Evolutionary conservation across 495 filamentous ascomycete species (phyloP), one percentile per base, ranked within the genome.

Genomic region (Xylaria scruposa): DNA sequence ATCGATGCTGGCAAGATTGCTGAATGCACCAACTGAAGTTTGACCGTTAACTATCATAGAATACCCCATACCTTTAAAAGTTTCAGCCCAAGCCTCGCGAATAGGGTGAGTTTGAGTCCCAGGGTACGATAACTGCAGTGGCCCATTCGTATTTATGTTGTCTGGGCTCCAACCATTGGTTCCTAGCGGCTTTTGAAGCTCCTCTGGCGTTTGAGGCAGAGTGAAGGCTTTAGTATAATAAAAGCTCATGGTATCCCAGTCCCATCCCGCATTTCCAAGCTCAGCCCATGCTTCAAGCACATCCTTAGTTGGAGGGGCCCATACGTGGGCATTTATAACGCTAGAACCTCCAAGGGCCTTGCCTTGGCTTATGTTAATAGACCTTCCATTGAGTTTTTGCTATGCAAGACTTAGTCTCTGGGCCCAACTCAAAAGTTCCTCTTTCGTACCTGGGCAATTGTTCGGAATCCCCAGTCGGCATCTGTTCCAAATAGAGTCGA

Each of bases 201-300:
- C 80, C 65, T 73, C 49, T 26, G 80, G 70, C 2, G 71, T 63
- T 65, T 77, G 67, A 38, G 75, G 75, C 7, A 56, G 72, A 0
- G 72, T 21, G 65, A 78, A 75, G 8, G 74, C 80, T 79, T 80
- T 85, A 77, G 70, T 76, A 69, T 80, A 78, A 74, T 88, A 89
- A 4, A 85, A 85, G 17, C 71, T 68, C 36, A 90, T 60, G 0
- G 76, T 76, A 60, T 84, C 81, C 76, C 81, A 90, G 49, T 79
- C 78, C 88, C 88, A 90, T 31, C 81, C 79, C 5, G 76, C 46
- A 73, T 88, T 90, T 15, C 88, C 88, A 6, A 90, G 75, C 6
- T 79, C 76, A 12, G 74, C 83, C 87, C 87, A 89, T 19, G 84
- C 81, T 67, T 90, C 82, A 21, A 89, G 78, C 15, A 78, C 79